Evolutionary conservation across 1,139 yeast genomes (phyloP), one percentile per base, ranked within the genome.

Genomic region (Entelexis paramagnoliae): DNA sequence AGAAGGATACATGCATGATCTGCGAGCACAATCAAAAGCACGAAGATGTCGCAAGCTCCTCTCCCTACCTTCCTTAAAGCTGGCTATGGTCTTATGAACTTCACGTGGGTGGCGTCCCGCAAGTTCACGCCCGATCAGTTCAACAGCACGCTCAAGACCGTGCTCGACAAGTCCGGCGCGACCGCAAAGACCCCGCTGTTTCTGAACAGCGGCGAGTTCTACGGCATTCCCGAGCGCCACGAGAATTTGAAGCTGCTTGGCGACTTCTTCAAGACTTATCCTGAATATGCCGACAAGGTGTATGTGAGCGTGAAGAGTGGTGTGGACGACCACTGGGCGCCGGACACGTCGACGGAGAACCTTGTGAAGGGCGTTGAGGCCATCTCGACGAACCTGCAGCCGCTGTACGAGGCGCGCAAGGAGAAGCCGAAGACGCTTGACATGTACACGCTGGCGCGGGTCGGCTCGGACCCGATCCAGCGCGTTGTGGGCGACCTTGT

Each of bases 171-270:
- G 40, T 30, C 46, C 26, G 48, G 80, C 79, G 33, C 75, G 75
- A 44, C 56, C 7, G 17, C 10, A 8, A 17, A 29, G n/a, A 52
- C 76, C 75, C 30, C 53, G 19, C 36, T 58, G 47, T 74, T 82
- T 55, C 69, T 85, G 68, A 86, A 86, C 62, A 78, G 78, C 30
- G 94, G 93, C 52, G 91, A 82, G 60, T 84, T 86, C 63, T 87
- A 87, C 62, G 93, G 93, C 26, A 65, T 72, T 0, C 68, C 67
- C 4, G 67, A 68, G 46, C 71, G 74, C 46, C 69, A 67, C 50
- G 67, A 69, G 58, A 80, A 80, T 60, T 67, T 83, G 66, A 69
- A 75, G 59, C 72, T 79, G 50, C 63, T 84, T 44, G 69, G 75
- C 51, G 74, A 73, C 14, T 86, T 81, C 63, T 77, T 83, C 55